Percentiles rank a stretch among this genome's conserved stretches.
These are phyloP conservation scores for Pichia deserticola DNA, from an alignment of 805 yeast genomes.

Conservation along the genomic window DNA sequence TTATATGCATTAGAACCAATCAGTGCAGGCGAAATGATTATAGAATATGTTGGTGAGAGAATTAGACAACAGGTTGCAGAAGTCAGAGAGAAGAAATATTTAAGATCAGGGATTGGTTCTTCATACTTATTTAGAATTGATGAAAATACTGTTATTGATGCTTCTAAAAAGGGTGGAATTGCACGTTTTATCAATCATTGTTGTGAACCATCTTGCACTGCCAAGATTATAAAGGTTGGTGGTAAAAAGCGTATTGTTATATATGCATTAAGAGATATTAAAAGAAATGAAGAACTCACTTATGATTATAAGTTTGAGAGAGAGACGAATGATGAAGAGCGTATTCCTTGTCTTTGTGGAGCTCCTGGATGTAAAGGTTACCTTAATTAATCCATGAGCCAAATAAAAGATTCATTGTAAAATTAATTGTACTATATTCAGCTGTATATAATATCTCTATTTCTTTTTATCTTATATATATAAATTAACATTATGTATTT, in stretches of 20 bases:
- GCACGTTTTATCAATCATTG: conserved; percentile 97
- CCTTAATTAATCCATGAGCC: conserved; percentile 43
- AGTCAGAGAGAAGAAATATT: conserved; percentile 75
- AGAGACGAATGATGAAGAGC: conserved; percentile 78
- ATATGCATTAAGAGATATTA: conserved; percentile 84
- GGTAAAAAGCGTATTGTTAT: conserved; percentile 92
- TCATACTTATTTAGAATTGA: conserved; percentile 89
- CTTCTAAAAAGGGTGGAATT: conserved; percentile 94
- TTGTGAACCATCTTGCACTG: conserved; percentile 96
- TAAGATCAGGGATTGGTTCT: conserved; percentile 91
- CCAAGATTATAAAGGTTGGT: conserved; percentile 91
- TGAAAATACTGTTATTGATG: conserved; percentile 92
- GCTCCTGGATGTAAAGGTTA: conserved; percentile 92
- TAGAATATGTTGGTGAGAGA: conserved; percentile 95
- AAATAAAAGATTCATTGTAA: no score
- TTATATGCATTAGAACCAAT: conserved; percentile 92
- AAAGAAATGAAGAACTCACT: conserved; percentile 84
- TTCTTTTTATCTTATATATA: no score
- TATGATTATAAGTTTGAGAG: conserved; percentile 94
- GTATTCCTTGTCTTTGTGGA: conserved; percentile 91
- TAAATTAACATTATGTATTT: no score
- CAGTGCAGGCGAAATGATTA: conserved; percentile 94
- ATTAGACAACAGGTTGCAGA: conserved; percentile 93
- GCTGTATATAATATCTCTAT: no score
- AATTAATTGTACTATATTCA: no score